phyloP scores from a whole-genome alignment of 2,329 filamentous ascomycete species.

The Fusarium buharicum region DNA sequence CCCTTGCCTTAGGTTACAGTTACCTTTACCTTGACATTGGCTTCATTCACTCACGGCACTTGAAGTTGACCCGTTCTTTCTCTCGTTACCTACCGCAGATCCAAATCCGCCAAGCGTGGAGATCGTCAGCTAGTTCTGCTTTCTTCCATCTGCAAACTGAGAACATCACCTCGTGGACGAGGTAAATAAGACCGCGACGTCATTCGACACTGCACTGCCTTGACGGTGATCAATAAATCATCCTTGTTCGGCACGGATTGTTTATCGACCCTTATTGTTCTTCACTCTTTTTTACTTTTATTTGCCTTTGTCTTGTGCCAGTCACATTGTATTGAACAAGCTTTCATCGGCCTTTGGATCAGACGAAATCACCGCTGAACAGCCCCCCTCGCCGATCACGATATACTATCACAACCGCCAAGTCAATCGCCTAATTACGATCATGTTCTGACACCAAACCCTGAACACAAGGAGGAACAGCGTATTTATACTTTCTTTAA shows the following conservation, averaged over 20 bases:
- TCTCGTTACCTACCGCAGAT: conserved; percentile 25
- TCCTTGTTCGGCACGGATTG: conserved; percentile 24
- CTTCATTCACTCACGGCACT: conserved; percentile 19
- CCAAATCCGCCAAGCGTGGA: conserved; percentile 16
- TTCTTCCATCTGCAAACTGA: conserved; percentile 20
- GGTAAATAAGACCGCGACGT: conserved; percentile 27
- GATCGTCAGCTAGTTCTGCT: conserved; percentile 35
- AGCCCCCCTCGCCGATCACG: conserved; percentile 23
- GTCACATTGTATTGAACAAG: conserved; percentile 39
- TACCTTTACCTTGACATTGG: not conserved
- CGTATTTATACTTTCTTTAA: conserved; percentile 37
- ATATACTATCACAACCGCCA: conserved; percentile 26
- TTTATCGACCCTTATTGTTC: conserved; percentile 24
- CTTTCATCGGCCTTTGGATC: conserved; percentile 13
- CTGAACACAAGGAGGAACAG: conserved; percentile 38
- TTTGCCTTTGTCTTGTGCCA: conserved; percentile 28
- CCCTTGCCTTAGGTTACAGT: conserved; percentile 14
- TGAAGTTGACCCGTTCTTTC: conserved; percentile 25
- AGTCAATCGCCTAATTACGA: conserved; percentile 21
- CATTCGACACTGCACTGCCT: conserved; percentile 4
- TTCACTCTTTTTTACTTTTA: conserved; percentile 2
- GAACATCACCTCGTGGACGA: conserved; percentile 37
- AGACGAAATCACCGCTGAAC: conserved; percentile 25
- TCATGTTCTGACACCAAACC: conserved; percentile 41
- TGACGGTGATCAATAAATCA: conserved; percentile 12